Evolutionary conservation across 2,329 filamentous ascomycete genomes (phyloP), one percentile per base, ranked within the genome.

Genomic region (Sordariomycetes sp.): DNA sequence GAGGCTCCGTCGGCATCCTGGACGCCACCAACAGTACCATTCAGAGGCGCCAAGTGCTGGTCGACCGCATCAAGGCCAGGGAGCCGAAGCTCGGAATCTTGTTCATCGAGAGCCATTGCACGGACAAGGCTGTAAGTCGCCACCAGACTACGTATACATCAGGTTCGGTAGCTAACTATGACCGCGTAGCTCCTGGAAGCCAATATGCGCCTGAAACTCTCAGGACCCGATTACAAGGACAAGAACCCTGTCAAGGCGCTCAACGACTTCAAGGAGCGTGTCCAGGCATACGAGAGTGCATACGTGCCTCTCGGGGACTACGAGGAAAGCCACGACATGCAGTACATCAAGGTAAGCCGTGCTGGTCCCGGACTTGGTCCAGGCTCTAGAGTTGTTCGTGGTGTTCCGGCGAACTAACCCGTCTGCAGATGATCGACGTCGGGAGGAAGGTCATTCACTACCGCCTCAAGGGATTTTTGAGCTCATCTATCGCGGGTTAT

Each of bases 1-100:
- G 88, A 32, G 94, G 94, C 53, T 89, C 91, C 34, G 90, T 97
- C 11, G 94, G 94, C 43, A 97, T 99, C 62, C 82, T 99, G 14
- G 94, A 99, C 72, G 94, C 94, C 8, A 99, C 94, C 8, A 99
- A 99, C 75, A 97, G 92, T 74, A 99, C 94, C 0, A 80, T 96
- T 55, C 82, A 90, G 62, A 87, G 94, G 43, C 84, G 94, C 55
- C 86, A 93, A 71, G 80, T 88, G 28, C 82, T 99, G 58, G 90
- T 96, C 66, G 82, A 93, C 61, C 88, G 85, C 64, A 90, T 97
- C 66, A 88, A 89, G 65, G 76, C 85, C 57, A 83, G 89, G 57
- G 93, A 95, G 64, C 91, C 93, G 2, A 88, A 89, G 60, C 79
- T 99, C 24, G 93, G 93, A 35, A 90, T 99, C 20, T 77, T 99